Base-by-base conservation (phyloP, 2,329 filamentous ascomycete genomes). In the Cladosporium cucumerinum region DNA sequence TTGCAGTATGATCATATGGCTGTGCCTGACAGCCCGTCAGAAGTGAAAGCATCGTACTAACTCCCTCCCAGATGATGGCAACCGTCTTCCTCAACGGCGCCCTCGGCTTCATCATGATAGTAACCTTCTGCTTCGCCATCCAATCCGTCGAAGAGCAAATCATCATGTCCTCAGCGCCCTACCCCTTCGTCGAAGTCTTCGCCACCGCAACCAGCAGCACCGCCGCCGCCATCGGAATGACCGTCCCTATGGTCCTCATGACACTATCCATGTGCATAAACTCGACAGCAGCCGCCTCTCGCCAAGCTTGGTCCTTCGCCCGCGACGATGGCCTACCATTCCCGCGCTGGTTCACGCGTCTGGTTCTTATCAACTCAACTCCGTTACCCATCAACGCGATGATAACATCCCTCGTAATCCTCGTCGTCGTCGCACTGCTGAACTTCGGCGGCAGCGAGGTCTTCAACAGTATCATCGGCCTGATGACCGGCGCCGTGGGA, bases 311-410 rank as follows among this genome's bases (percentile, higher is more conserved):
- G 62, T 78, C 78, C 0, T 81, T 81, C 67, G 78, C 79, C 16
- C 75, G 79, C 26, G 80, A 82, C 63, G 69, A 73, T 3, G 80
- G 80, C 1, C 72, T 81, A 0, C 79, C 79, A 0, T 80, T 79
- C 34, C 69, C 69, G 3, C 66, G 63, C 21, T 68, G 66, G 68
- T 58, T 63, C 30, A 36, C 66, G 67, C 26, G 73, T 74, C 4
- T 67, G 57, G 8, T 72, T 70, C 8, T 57, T 46, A 11, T 72
- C 67, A 67, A 71, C 74, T 57, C 69, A 3, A 54, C 59, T 1
- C 67, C 69, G 30, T 69, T 75, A 30, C 73, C 73, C 1, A 54
- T 73, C 25, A 74, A 73, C 28, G 69, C 73, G 12, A 71, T 74
- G 66, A 48, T 68, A 7, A 69, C 72, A 3, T 63, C 68, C 5